phyloP scores from a whole-genome alignment of 2,329 filamentous ascomycete genomes.

The Xylariomycetidae sp. region DNA sequence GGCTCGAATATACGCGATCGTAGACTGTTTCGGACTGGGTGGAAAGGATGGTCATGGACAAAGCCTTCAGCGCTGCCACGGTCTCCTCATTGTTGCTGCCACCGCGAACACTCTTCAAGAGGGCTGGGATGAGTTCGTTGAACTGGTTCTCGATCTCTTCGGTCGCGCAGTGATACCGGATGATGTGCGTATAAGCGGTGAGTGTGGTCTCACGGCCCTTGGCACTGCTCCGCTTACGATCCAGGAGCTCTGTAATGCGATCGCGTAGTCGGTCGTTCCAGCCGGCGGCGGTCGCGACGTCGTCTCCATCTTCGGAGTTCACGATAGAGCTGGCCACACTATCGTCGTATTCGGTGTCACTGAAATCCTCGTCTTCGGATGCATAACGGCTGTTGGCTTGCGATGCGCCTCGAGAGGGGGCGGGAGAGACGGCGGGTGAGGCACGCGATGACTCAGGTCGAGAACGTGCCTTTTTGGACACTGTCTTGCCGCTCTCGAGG shows the following conservation, averaged over 20 bases:
- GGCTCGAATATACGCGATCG: slow-evolving; percentile 48
- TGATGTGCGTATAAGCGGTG: slow-evolving; percentile 53
- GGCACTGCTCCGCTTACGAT: slow-evolving; percentile 70
- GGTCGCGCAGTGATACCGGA: slow-evolving; percentile 63
- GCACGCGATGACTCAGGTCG: slow-evolving; percentile 48
- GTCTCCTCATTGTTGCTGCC: slow-evolving; percentile 65
- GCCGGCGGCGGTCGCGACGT: slow-evolving; percentile 42
- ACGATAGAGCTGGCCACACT: slow-evolving; percentile 40
- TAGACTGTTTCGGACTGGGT: slow-evolving; percentile 60
- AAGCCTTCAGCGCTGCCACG: slow-evolving; percentile 62
- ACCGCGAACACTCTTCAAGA: slow-evolving; percentile 64
- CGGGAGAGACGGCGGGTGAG: slow-evolving; percentile 53
- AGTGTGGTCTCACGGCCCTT: slow-evolving; percentile 63
- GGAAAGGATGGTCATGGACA: slow-evolving; percentile 65
- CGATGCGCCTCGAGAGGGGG: slow-evolving; percentile 53
- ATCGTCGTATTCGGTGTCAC: slow-evolving; percentile 48
- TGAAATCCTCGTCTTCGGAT: slow-evolving; percentile 56
- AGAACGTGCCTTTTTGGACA: slow-evolving; percentile 61
- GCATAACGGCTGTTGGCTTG: slow-evolving; percentile 54
- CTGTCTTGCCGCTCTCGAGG: slow-evolving; percentile 63
- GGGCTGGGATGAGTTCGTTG: slow-evolving; percentile 55
- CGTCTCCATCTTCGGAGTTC: slow-evolving; percentile 62
- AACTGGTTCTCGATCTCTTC: slow-evolving; percentile 54
- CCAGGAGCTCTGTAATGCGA: slow-evolving; percentile 64
- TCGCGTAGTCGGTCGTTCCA: slow-evolving; percentile 60